These are phyloP conservation scores for Xanthoconium separans DNA, from an alignment of 1,284 basidiomycete species.

Conservation along the genomic window DNA sequence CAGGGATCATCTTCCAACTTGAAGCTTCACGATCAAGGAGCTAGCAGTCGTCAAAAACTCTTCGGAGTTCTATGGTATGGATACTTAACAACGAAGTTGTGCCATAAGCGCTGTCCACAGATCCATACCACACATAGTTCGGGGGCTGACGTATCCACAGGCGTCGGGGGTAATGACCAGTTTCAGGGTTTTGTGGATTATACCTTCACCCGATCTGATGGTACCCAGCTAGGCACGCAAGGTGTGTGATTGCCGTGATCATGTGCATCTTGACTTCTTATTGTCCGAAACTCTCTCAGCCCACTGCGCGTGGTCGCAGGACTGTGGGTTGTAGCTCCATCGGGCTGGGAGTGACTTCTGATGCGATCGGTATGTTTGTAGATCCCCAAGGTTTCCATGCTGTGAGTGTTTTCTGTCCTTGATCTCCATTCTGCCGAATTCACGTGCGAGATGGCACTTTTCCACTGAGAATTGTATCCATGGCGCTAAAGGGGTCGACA, in stretches of 20 bases:
- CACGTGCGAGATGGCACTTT: slow-evolving; percentile 33
- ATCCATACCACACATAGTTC: neutral
- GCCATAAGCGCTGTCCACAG: slow-evolving; percentile 41
- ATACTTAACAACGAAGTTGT: slow-evolving; percentile 74
- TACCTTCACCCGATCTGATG: slow-evolving; percentile 62
- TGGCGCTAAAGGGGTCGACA: too few species aligned
- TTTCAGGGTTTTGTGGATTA: slow-evolving; percentile 63
- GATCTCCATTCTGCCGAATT: slow-evolving; percentile 15
- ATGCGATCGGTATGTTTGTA: slow-evolving; percentile 19
- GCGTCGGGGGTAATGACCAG: slow-evolving; percentile 62
- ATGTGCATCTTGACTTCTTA: neutral
- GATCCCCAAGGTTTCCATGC: slow-evolving; percentile 61
- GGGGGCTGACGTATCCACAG: slow-evolving; percentile 30
- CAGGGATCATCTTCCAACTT: slow-evolving; percentile 67
- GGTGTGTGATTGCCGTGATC: slow-evolving; percentile 36
- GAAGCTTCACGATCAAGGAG: slow-evolving; percentile 62
- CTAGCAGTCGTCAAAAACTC: slow-evolving; percentile 61
- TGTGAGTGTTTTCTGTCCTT: slow-evolving; percentile 30
- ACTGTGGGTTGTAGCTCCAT: too few species aligned
- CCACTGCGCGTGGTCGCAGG: too few species aligned
- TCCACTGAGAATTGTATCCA: too few species aligned
- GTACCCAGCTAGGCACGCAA: slow-evolving; percentile 66
- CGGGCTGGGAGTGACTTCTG: slow-evolving; percentile 13
- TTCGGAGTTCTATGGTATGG: slow-evolving; percentile 66
- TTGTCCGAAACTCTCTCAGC: slow-evolving; percentile 34